Evolutionary conservation across 1,284 basidiomycete genomes (phyloP), one percentile per base, ranked within the genome.

Genomic region (Phylloboletellus chloephorus): DNA sequence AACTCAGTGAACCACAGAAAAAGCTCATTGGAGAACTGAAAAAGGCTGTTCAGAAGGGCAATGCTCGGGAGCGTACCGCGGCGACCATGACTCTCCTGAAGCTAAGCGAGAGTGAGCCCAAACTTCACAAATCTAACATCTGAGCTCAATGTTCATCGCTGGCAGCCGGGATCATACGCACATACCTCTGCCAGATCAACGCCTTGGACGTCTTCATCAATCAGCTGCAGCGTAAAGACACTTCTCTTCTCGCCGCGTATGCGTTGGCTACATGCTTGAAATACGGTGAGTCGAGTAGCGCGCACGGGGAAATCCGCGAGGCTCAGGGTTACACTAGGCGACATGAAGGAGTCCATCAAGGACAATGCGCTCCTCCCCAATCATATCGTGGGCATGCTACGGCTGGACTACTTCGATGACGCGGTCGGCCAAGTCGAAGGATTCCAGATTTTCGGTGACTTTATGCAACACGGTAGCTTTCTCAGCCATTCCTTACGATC

Each of bases 361-460:
- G 5, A 37, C 3, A 36, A 41, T 1, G 11, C 39, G 6, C 8
- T 20, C 7, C 35, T 57, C 30, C 40, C 56, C 4, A 46, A 44
- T 28, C 12, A 50, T 9, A 51, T 57, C 2, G 47, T 57, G 12
- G 32, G 45, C 3, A 57, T 57, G 55, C 33, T 59, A 7, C 36
- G 32, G 17, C 30, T 48, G 22, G 43, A 61, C 36, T 61, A 51
- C n/a, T 61, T 57, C 8, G 53, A 60, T 4, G 58, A 60, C 29
- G 47, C 55, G 7, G 43, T 57, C 1, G 56, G 58, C n/a, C 36
- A 12, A 4, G 39, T 59, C 4, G 53, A 57, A 37, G 55, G 58
- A 2, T 61, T 61, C 37, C 58, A 57, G 13, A 46, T 57, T 4
- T 60, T 61, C 7, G 34, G 31, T 9, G 42, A 55, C 17, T 24